Conservation (phyloP, 768 basidiomycete genomes). For the Termitomyces sp. region DNA sequence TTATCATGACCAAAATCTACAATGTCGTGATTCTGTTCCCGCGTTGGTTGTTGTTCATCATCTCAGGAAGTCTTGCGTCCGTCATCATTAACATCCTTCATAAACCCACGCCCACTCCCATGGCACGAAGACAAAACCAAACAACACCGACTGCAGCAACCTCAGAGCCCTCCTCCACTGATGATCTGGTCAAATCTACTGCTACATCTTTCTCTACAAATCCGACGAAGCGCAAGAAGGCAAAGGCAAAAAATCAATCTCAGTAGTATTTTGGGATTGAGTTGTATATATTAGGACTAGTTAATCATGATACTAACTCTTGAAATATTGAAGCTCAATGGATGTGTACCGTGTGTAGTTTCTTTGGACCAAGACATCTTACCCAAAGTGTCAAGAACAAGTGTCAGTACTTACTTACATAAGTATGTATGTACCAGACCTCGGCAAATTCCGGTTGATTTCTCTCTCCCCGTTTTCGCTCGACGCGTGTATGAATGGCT, state of each 20-base stretch:
- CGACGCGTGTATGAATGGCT: constrained; percentile 2
- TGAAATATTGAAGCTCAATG: not conserved
- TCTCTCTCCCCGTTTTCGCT: not conserved
- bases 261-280: not conserved
- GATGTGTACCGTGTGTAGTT: not conserved
- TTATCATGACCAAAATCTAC: constrained; percentile 45
- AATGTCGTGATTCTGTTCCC: constrained; percentile 48
- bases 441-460: constrained; percentile 6
- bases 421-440: no score
- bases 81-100: constrained; percentile 64
- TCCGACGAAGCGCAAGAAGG: constrained; percentile 12
- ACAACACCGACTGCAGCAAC: not conserved
- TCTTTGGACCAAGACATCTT: no score
- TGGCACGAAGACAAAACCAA: not conserved
- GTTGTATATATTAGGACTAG: not conserved
- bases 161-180: not conserved
- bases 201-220: constrained; percentile 6
- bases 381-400: no score
- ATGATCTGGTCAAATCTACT: not conserved
- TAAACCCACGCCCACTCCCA: constrained; percentile 12
- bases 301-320: not conserved
- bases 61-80: constrained; percentile 64
- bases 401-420: no score
- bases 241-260: constrained; percentile 5
- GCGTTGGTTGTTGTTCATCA: constrained; percentile 64